Conservation (phyloP, 371 early-diverging fungal species). For the Gilbertella persicaria region DNA sequence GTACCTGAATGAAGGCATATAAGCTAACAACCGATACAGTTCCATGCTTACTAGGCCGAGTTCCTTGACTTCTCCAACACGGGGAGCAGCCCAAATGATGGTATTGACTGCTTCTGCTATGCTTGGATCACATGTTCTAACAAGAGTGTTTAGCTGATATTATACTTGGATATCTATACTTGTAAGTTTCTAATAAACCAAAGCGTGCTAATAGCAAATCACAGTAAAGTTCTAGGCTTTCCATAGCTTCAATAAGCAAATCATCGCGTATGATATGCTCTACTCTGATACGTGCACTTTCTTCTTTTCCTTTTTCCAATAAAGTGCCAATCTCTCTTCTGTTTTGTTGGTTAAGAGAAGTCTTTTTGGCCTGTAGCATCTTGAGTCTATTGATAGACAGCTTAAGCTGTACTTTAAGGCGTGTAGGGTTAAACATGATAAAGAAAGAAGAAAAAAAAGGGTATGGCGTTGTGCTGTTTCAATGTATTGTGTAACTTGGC, state of each 20-base stretch:
- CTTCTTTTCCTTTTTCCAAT: slow-evolving; percentile 80
- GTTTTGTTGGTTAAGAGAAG: slow-evolving; percentile 68
- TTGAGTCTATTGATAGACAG: slow-evolving; percentile 83
- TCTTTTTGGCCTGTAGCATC: slow-evolving; percentile 88
- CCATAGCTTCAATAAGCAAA: slow-evolving; percentile 85
- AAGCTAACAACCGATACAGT: background rate
- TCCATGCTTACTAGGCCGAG: slow-evolving; percentile 53
- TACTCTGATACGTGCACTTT: slow-evolving; percentile 87
- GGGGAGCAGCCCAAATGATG: slow-evolving; percentile 86
- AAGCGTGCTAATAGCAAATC: slow-evolving; percentile 87
- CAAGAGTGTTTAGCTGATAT: background rate
- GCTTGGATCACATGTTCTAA: slow-evolving; percentile 75
- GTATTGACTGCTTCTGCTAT: slow-evolving; percentile 88
- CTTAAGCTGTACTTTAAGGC: slow-evolving; percentile 87
- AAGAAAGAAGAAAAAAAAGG: slow-evolving; percentile 1
- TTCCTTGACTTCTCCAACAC: slow-evolving; percentile 83
- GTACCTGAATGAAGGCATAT: slow-evolving; percentile 32
- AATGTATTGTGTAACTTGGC: too few species aligned
- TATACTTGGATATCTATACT: slow-evolving; percentile 42
- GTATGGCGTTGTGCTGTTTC: too few species aligned
- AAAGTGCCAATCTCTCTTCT: slow-evolving; percentile 84
- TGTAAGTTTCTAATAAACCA: slow-evolving; percentile 82
- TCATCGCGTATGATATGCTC: slow-evolving; percentile 95
- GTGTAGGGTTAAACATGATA: slow-evolving; percentile 58
- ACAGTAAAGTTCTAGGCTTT: slow-evolving; percentile 88